Base-by-base conservation (phyloP, 2,329 filamentous ascomycete species). In the Epichloe scottii region DNA sequence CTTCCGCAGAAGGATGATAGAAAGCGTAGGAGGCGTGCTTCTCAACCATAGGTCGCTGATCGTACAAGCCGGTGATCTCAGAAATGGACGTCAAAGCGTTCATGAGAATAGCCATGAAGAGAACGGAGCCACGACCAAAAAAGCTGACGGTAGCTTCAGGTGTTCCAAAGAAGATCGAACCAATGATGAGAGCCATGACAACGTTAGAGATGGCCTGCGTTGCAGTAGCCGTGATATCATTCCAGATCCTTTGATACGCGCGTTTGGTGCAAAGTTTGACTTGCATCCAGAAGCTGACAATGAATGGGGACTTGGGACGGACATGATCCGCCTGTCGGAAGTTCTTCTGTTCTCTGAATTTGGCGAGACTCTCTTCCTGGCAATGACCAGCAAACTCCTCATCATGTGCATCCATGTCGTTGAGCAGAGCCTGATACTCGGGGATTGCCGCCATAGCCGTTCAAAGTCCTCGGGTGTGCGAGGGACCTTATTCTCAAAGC, bases 381-480 rank as follows among this genome's bases (percentile, higher is more conserved):
- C 69, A 62, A 34, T 72, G 67, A 19, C 71, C 57, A 0, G 72
- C 72, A 53, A 70, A 71, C 2, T 73, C 64, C 4, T 67, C 51
- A 41, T 80, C 71, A 51, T 81, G 73, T 0, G 66, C 61, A 2
- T 72, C 67, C 21, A 84, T 77, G 15, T 82, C 74, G 3, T 59
- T 55, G 39, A 69, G 62, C 0, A 80, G 59, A 0, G 60, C 59
- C 3, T 61, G 54, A 54, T 66, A 76, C 50, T 78, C 72, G 0
- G 64, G 1, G 74, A 78, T 23, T 68, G 58, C 19, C 62, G 63
- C 73, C 74, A 76, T 48, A 66, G 67, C 1, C 55, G 51, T 54
- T 74, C 83, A 58, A 88, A 88, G 1, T 87, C 85, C 44, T 86
- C 82, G 0, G 85, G 74, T 0, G 84, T 87, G 3, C 82, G 74